phyloP scores from a whole-genome alignment of 2,329 filamentous ascomycete species.

The Aspergillus sp. region DNA sequence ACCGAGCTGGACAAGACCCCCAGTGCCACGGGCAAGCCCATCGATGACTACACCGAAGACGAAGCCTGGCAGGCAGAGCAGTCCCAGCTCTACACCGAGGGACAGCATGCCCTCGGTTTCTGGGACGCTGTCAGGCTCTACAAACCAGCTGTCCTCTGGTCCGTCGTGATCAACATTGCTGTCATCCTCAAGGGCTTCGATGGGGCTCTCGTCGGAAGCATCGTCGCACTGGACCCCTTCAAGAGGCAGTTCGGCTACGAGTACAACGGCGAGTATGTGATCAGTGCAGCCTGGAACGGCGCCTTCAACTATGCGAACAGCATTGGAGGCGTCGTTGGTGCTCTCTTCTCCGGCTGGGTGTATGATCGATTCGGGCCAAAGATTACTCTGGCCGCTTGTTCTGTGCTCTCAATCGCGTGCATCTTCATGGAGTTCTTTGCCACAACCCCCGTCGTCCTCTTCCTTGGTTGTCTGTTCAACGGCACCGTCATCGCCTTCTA shows the following conservation, averaged over 20 bases:
- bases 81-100: not conserved
- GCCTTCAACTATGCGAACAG: slow-evolving; percentile 33
- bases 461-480: slow-evolving; percentile 65
- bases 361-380: slow-evolving; percentile 34
- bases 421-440: slow-evolving; percentile 69
- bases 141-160: not conserved
- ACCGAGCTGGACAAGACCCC: not conserved
- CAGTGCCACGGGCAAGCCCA: not conserved
- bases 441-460: slow-evolving; percentile 57
- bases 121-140: not conserved
- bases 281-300: slow-evolving; percentile 30
- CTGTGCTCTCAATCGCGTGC: slow-evolving; percentile 46
- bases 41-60: not conserved
- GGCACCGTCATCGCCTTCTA: slow-evolving; percentile 65
- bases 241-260: slow-evolving; percentile 32
- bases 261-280: slow-evolving; percentile 27
- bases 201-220: slow-evolving; percentile 28
- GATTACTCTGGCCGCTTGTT: slow-evolving; percentile 30
- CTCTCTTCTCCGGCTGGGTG: slow-evolving; percentile 27
- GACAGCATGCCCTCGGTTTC: not conserved
- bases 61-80: not conserved
- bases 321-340: slow-evolving; percentile 30
- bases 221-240: slow-evolving; percentile 33
- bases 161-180: slow-evolving; percentile 11
- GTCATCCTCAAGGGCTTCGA: slow-evolving; percentile 30